Evolutionary conservation across 129 eudicot genomes (phyloP), one percentile per base, ranked within the genome.

Genomic region (Centaurea solstitialis): DNA sequence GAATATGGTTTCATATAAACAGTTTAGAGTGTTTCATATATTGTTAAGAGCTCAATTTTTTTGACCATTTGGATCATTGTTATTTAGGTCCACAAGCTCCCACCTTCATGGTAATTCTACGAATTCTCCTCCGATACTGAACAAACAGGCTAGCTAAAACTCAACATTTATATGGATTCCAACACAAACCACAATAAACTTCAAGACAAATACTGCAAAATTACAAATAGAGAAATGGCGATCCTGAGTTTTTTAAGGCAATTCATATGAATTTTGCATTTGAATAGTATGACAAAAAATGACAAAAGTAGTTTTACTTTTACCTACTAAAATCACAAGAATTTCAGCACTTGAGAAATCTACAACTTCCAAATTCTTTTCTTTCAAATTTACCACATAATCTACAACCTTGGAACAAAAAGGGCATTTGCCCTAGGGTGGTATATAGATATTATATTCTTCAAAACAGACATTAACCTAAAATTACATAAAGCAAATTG

Each of bases 341-440:
- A 64, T 64, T 64, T 39, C 37, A 80, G 30, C 68, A 80, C n/a
- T 43, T 35, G 4, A 18, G 5, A 35, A 33, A 67, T 35, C 76
- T 45, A 75, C 0, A 81, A 47, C 77, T 7, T 68, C 18, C 39
- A 21, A 43, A 41, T 30, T 33, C 37, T 73, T 26, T 21, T 43
- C 47, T 12, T 43, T 74, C 68, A 35, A 45, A 12, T 20, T 9
- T 37, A 30, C 21, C 40, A 67, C 80, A 67, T 43, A n/a, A 26
- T 64, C 33, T 73, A 24, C 39, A 47, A 72, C 75, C 61, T 67
- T 40, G 24, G 70, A 75, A 68, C 76, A 50, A 68, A 81, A 81
- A 30, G 4, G 65, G 9, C 3, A 57, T 57, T 57, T 13, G 18
- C 4, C 59, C 59, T 47, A 47, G 59, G 65, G 65, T n/a, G n/a